Base-by-base conservation (phyloP, 768 basidiomycete species). In the Mycena rosella region DNA sequence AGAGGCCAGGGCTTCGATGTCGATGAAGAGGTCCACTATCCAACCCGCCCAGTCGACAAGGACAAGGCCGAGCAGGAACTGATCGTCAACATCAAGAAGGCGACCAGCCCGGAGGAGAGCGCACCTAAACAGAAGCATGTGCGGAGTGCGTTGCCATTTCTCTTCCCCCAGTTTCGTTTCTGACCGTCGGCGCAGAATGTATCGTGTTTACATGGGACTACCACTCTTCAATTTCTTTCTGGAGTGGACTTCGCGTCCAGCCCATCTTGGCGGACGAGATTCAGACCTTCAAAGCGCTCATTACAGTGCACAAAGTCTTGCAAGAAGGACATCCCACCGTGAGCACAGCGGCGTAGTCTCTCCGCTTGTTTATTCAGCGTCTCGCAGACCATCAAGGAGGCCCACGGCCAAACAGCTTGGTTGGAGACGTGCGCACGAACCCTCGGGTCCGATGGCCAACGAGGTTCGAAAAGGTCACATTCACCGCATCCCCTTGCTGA, bases 201-300 rank as follows among this genome's bases (percentile, higher is more conserved):
- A 98, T 99, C 77, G 95, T 99, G 27, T 99, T 96, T 79, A 99
- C 98, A 9, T 98, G 96, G 96, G 98, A 99, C 79, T 99, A 99
- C 75, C 96, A 98, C 75, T 94, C 96, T 22, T 98, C 96, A 38
- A 91, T 95, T 73, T 96, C 96, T 8, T 98, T 99, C 78, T 99
- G 98, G 98, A 96, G 95, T 73, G 96, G 95, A 30, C 86, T 99
- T 9, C 88, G 98, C 32, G 98, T 99, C 2, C 97, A 98, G 70
- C 98, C 98, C 45, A 98, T 99, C 74, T 83, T 99, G 29, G 89
- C 96, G 5, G 98, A 99, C 79, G 98, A 99, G 83, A 89, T 99
- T 0, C 96, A 98, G 81, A 97, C 98, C 0, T 99, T 99, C 87
- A 99, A 99, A 80, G 94, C 94, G 3, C 87, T 99, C 71, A 99